Evolutionary conservation across 192 early-diverging fungal species (phyloP).

Genomic region (Rhizophagus sp.): DNA sequence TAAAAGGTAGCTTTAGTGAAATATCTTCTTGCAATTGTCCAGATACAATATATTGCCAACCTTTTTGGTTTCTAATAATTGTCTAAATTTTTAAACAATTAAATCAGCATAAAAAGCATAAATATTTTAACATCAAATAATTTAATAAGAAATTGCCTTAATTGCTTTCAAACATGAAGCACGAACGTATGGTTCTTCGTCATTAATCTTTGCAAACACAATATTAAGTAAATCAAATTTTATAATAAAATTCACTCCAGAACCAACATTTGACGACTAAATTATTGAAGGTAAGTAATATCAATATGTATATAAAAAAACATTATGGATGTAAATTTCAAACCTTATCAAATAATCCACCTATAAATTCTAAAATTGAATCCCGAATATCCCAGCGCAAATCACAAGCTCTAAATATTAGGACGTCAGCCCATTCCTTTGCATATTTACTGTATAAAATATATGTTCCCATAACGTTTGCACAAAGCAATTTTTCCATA

Average conservation of each 20-base stretch:
- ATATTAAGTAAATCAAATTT: constrained; percentile 39
- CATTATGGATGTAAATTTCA: neutral
- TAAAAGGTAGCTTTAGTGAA: constrained; percentile 38
- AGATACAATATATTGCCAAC: constrained; percentile 51
- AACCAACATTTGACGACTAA: constrained; percentile 10
- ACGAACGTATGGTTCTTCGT: constrained; percentile 55
- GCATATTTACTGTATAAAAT: constrained; percentile 34
- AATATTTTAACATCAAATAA: neutral
- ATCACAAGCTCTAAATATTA: constrained; percentile 47
- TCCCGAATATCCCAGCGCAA: constrained; percentile 56
- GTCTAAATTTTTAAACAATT: constrained; percentile 16
- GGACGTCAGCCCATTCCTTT: constrained; percentile 34
- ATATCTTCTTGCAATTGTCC: constrained; percentile 39
- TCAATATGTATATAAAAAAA: neutral
- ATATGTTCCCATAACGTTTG: constrained; percentile 13
- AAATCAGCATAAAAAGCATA: neutral
- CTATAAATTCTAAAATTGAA: constrained; percentile 51
- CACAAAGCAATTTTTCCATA: constrained; percentile 6
- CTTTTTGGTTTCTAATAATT: constrained; percentile 45
- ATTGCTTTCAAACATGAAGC: constrained; percentile 48
- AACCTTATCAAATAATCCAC: constrained; percentile 43
- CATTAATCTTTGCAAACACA: constrained; percentile 44
- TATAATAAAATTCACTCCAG: constrained; percentile 46
- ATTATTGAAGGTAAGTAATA: neutral
- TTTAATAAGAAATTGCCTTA: constrained; percentile 32